phyloP scores from a whole-genome alignment of 225 moss, liverwort and hornwort species.

The Physcomitrellopsis africana region DNA sequence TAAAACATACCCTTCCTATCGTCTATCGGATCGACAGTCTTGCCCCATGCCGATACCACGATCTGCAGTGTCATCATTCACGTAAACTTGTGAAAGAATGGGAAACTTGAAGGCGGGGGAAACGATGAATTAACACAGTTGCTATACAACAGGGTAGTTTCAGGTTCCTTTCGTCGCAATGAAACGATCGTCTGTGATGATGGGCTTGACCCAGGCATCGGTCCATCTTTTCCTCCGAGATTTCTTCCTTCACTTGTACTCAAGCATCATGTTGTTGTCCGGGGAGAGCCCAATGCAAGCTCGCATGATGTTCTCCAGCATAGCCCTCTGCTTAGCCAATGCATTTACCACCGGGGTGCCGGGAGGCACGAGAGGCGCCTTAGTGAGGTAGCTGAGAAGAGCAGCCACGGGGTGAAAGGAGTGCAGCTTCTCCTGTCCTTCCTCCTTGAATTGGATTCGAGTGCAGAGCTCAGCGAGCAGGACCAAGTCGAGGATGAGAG shows the following conservation, averaged over 20 bases:
- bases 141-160: conserved; percentile 34
- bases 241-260: conserved; percentile 64
- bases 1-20: conserved; percentile 36
- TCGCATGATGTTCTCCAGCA: conserved; percentile 97
- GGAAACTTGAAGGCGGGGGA: conserved; percentile 16
- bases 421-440: conserved; percentile 84
- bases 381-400: conserved; percentile 85
- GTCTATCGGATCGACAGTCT: conserved; percentile 56
- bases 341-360: conserved; percentile 97
- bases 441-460: conserved; percentile 86
- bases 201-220: conserved; percentile 3
- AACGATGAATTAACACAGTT: neutral
- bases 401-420: conserved; percentile 93
- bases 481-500: conserved; percentile 90
- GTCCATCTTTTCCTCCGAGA: neutral
- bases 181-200: conserved; percentile 18
- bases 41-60: conserved; percentile 26
- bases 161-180: conserved; percentile 22
- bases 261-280: conserved; percentile 99
- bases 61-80: neutral
- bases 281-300: conserved; percentile 96
- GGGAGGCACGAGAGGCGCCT: conserved; percentile 86
- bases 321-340: conserved; percentile 94
- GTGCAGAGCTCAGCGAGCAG: conserved; percentile 84
- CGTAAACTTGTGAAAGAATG: conserved; percentile 17